Percentiles rank a stretch among this genome's conserved stretches.
These are phyloP conservation scores for Kodamaea neixiangensis DNA, from an alignment of 805 yeast species.

Conservation along the genomic window DNA sequence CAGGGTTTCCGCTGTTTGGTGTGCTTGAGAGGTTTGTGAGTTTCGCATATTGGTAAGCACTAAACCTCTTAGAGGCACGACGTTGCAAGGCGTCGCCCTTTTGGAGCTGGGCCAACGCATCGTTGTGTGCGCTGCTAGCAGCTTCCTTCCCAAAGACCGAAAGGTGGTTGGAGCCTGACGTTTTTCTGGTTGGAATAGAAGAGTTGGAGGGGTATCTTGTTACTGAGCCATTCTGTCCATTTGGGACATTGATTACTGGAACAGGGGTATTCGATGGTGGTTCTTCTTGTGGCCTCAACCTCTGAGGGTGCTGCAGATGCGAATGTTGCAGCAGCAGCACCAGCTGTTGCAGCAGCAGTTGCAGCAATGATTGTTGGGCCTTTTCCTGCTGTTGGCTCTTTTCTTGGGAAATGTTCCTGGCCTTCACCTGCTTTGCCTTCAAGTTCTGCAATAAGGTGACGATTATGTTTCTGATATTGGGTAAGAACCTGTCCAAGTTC, in stretches of 20 bases:
- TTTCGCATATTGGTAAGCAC: conserved; percentile 90
- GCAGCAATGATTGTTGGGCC: background rate
- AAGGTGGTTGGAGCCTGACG: background rate
- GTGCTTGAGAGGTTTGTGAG: conserved; percentile 46
- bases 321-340: background rate
- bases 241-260: background rate
- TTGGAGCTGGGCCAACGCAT: conserved; percentile 77
- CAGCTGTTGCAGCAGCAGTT: conserved; percentile 15
- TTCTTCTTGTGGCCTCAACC: background rate
- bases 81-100: conserved; percentile 82
- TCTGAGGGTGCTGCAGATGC: background rate
- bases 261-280: background rate
- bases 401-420: conserved; percentile 38
- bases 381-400: conserved; percentile 14
- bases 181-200: conserved; percentile 6
- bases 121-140: conserved; percentile 25
- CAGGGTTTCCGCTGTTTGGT: conserved; percentile 3
- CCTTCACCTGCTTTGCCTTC: conserved; percentile 72
- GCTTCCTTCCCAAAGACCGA: background rate
- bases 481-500: conserved; percentile 76
- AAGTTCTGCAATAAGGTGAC: conserved; percentile 76
- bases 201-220: conserved; percentile 6
- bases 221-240: background rate
- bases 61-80: conserved; percentile 89
- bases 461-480: conserved; percentile 82